phyloP scores from a whole-genome alignment of 495 filamentous ascomycete genomes.

The Penicillium malachiteum region DNA sequence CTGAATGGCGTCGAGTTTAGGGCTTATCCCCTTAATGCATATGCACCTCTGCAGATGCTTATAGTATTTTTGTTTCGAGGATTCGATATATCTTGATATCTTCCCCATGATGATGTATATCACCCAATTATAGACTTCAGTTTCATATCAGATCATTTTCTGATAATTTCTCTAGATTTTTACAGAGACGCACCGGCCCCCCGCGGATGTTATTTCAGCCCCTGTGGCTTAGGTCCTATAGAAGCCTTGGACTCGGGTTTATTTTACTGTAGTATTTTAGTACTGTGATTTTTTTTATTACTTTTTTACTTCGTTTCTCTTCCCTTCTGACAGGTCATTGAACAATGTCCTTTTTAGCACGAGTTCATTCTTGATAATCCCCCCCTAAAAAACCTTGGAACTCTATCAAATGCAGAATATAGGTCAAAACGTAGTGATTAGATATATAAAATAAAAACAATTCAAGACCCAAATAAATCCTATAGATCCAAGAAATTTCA shows the following conservation, averaged over 20 bases:
- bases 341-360: constrained; percentile 6
- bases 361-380: constrained; percentile 1
- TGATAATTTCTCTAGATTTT: no score
- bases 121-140: no score
- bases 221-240: constrained; percentile 14
- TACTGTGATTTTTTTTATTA: neutral
- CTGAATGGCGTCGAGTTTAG: constrained; percentile 12
- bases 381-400: neutral
- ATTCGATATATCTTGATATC: neutral
- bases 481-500: no score
- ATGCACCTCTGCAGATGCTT: no score
- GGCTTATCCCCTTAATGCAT: neutral
- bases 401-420: neutral
- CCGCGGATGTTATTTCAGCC: constrained; percentile 10
- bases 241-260: no score
- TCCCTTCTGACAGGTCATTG: constrained; percentile 6
- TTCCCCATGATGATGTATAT: no score
- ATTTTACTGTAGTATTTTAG: neutral
- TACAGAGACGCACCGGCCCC: neutral
- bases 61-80: neutral
- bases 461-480: no score
- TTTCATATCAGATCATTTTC: no score
- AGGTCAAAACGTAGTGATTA: no score
- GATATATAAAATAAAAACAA: no score
- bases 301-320: constrained; percentile 2